phyloP scores from a whole-genome alignment of 1,284 basidiomycete species.

The Coriolopsis trogii region DNA sequence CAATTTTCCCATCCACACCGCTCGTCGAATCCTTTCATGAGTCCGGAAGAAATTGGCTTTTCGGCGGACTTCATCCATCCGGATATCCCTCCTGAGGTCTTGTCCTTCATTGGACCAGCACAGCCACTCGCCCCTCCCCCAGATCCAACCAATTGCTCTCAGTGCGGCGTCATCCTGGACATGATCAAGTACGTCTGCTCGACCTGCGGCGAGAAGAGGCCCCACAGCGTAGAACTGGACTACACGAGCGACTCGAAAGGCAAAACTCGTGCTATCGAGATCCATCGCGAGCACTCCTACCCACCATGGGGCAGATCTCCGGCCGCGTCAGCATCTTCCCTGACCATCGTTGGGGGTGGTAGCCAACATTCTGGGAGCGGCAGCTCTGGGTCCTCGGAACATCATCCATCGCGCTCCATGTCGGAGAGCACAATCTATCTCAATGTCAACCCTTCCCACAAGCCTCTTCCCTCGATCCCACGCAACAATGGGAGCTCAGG shows the following conservation, averaged over 20 bases:
- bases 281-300: slow-evolving; percentile 18
- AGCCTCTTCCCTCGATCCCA: slow-evolving; percentile 24
- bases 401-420: slow-evolving; percentile 18
- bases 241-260: slow-evolving; percentile 32
- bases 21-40: slow-evolving; percentile 23
- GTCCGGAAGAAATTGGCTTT: slow-evolving; percentile 12
- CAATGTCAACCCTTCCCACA: background rate
- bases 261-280: slow-evolving; percentile 23
- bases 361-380: slow-evolving; percentile 16
- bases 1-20: slow-evolving; percentile 58
- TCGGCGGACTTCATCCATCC: slow-evolving; percentile 36
- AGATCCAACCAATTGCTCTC: slow-evolving; percentile 78
- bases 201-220: slow-evolving; percentile 79
- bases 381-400: slow-evolving; percentile 18
- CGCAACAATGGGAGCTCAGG: too few relatives aligned
- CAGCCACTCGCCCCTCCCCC: slow-evolving; percentile 57
- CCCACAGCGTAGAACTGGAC: slow-evolving; percentile 31
- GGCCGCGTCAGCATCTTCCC: slow-evolving; percentile 39
- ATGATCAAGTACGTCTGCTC: slow-evolving; percentile 86
- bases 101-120: slow-evolving; percentile 48
- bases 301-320: slow-evolving; percentile 27
- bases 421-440: slow-evolving; percentile 21
- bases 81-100: slow-evolving; percentile 54
- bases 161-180: slow-evolving; percentile 74
- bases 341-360: slow-evolving; percentile 34